Evolutionary conservation across 176 grass and related monocot species (phyloP), one percentile per base, ranked within the genome.

Genomic region (Dendrocalamus sinicus): DNA sequence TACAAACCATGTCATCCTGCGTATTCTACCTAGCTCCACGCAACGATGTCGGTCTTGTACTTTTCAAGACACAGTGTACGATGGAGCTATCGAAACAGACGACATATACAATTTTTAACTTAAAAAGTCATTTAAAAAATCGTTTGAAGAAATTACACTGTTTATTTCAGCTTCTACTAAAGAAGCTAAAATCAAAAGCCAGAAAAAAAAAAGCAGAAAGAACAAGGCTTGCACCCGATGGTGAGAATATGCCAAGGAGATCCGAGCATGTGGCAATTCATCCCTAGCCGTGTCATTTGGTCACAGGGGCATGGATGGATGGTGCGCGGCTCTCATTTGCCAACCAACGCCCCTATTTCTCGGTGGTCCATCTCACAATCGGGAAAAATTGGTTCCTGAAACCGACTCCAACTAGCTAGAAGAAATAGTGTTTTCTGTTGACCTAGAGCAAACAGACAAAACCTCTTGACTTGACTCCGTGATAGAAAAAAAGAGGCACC

Each of bases 391-490:
- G 16, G 2, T 37, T 3, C 1, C 20, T 11, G 57, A 83, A 63
- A 60, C 26, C 70, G 43, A 28, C 81, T 13, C 53, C 30, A 40
- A 22, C 20, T 32, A 48, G n/a, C 61, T 66, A 35, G 61, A 32
- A 72, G 24, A 62, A 15, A 58, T 1, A 78, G 10, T 5, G n/a
- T 48, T 9, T 51, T 73, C 12, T 24, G 7, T 39, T 83, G 70
- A 63, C 70, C 23, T 64, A 26, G 63, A 73, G 81, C 70, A 51
- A 37, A 10, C 55, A n/a, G 8, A 73, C 26, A 64, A 83, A 23
- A n/a, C 14, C 41, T 12, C 81, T 10, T 63, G 70, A 59, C 46
- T 35, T 83, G 81, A 60, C 55, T 19, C 53, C 6, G 23, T 43
- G n/a, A 45, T 32, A 70, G 54, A 45, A 45, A 4, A 2, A 15